Evolutionary conservation across 2,329 filamentous ascomycete genomes (phyloP).

Genomic region (Colletotrichum nymphaeae): DNA sequence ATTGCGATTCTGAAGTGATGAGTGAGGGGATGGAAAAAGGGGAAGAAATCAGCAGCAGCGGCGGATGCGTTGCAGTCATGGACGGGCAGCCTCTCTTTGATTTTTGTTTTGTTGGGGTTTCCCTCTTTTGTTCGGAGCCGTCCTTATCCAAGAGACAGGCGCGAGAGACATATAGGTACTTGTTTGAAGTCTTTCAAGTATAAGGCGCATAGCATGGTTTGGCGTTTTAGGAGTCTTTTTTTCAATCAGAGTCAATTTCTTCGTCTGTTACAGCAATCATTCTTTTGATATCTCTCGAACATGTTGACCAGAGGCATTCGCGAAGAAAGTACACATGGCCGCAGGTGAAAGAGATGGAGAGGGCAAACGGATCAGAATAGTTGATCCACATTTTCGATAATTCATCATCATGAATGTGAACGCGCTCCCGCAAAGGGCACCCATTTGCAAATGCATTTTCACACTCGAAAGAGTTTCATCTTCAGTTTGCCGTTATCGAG

Average conservation of each 20-base stretch:
- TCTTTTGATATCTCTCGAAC: not conserved
- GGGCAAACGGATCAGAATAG: not conserved
- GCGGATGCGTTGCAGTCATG: too few relatives aligned
- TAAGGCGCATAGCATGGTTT: slow-evolving; percentile 34
- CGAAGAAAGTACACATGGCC: not conserved
- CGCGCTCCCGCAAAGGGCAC: not conserved
- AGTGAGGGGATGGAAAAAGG: not conserved
- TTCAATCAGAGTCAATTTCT: not conserved
- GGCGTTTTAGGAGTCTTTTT: slow-evolving; percentile 22
- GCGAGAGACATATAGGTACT: not conserved
- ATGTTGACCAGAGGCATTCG: fast-evolving
- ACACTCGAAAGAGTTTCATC: too few relatives aligned
- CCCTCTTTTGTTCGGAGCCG: not conserved
- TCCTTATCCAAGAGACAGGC: slow-evolving; percentile 57
- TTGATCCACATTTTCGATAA: not conserved
- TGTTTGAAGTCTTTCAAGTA: not conserved
- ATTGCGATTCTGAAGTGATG: slow-evolving; percentile 83
- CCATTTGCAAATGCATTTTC: not conserved
- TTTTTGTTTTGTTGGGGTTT: not conserved
- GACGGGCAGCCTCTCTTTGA: not conserved
- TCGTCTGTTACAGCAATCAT: not conserved
- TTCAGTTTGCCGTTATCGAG: fast-evolving
- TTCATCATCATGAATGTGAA: not conserved
- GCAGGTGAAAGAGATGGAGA: not conserved
- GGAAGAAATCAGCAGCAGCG: not conserved